phyloP scores from a whole-genome alignment of 768 basidiomycete genomes.

The Phlebiopsis gigantea region DNA sequence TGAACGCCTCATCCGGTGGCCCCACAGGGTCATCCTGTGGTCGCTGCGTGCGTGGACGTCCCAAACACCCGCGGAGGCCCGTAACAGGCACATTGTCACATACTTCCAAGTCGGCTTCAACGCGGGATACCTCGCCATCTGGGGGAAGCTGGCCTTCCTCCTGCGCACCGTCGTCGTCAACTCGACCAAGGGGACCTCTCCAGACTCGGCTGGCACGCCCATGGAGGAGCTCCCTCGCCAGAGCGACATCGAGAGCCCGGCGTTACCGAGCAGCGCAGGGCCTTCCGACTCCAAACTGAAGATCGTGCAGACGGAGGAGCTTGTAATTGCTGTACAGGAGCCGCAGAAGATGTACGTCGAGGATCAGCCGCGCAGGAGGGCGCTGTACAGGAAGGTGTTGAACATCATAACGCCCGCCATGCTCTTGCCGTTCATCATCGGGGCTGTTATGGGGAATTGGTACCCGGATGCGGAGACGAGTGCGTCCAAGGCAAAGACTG shows the following conservation, averaged over 20 bases:
- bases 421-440: slow-evolving; percentile 1
- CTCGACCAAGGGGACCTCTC: not conserved
- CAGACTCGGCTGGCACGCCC: not conserved
- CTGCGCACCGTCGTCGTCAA: not conserved
- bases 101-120: slow-evolving; percentile 9
- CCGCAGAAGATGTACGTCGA: not conserved
- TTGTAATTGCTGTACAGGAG: not conserved
- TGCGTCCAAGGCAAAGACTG: not conserved
- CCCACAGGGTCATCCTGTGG: not conserved
- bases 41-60: not conserved
- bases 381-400: slow-evolving; percentile 6
- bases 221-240: not conserved
- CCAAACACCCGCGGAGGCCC: not conserved
- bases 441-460: slow-evolving; percentile 1
- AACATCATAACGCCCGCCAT: not conserved
- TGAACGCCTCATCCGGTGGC: not conserved
- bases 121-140: slow-evolving; percentile 6
- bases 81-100: not conserved
- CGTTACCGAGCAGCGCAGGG: not conserved
- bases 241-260: not conserved
- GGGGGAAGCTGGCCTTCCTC: not conserved
- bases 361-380: slow-evolving; percentile 3
- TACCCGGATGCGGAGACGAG: slow-evolving; percentile 7
- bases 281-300: not conserved
- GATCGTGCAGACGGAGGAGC: not conserved